Evolutionary conservation across 192 early-diverging fungal species (phyloP).

Genomic region (Dimargaris cristalligena): DNA sequence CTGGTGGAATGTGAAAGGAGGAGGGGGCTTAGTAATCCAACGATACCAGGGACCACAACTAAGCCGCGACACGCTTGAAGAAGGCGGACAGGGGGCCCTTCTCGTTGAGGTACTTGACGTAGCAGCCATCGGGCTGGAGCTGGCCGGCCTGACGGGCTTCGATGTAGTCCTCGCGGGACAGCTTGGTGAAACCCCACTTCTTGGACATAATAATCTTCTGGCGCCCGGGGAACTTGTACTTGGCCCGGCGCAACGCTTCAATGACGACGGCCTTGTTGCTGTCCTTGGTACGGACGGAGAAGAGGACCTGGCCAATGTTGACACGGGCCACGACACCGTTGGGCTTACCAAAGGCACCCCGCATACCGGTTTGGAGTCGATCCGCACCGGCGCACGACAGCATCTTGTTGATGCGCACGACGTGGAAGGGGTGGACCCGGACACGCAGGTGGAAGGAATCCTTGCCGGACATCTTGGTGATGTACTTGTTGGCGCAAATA

Average conservation of each 20-base stretch:
- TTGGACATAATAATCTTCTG: constrained; percentile 99
- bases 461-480: constrained; percentile 90
- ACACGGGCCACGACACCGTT: constrained; percentile 89
- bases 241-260: constrained; percentile 81
- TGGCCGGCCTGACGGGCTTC: constrained; percentile 52
- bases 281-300: constrained; percentile 94
- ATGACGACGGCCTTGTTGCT: constrained; percentile 80
- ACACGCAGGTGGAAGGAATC: constrained; percentile 99
- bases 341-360: constrained; percentile 98
- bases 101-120: constrained; percentile 84
- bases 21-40: too few species aligned
- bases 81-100: constrained; percentile 55
- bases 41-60: too few species aligned
- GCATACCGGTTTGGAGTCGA: constrained; percentile 98
- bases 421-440: constrained; percentile 97
- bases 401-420: constrained; percentile 99
- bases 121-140: constrained; percentile 82
- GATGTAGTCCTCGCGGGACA: constrained; percentile 79
- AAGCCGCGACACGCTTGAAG: constrained; percentile 22
- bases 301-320: constrained; percentile 93
- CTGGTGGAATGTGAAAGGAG: too few species aligned
- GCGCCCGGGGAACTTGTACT: constrained; percentile 99
- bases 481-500: constrained; percentile 98
- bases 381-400: constrained; percentile 98
- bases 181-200: constrained; percentile 99